Conservation (phyloP, 2,329 filamentous ascomycete species). For the Colletotrichum musicola region DNA sequence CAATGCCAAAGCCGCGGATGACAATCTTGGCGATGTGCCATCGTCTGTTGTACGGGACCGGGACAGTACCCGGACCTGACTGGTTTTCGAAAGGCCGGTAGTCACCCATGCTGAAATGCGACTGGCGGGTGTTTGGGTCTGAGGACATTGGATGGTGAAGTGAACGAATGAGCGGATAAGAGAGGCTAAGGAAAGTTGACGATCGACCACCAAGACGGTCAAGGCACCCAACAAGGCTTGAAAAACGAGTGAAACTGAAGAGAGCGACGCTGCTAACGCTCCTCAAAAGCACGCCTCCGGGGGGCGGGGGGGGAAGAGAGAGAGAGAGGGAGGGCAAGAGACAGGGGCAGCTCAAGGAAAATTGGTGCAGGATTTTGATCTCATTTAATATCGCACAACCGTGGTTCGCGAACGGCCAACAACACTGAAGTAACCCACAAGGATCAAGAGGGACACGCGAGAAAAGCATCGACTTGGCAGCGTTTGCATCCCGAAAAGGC, state of each 20-base stretch:
- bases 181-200: background rate
- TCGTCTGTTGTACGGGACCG: constrained; percentile 30
- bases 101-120: constrained; percentile 24
- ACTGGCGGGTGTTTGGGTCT: background rate
- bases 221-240: background rate
- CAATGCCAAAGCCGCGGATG: constrained; percentile 46
- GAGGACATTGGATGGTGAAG: background rate
- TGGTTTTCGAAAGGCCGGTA: constrained; percentile 28
- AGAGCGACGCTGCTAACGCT: background rate
- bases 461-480: constrained; percentile 5
- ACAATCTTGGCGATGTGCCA: constrained; percentile 49
- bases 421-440: background rate
- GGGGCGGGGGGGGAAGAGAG: too few relatives aligned
- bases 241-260: background rate
- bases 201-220: too few relatives aligned
- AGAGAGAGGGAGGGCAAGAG: constrained; percentile 2
- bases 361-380: constrained; percentile 10
- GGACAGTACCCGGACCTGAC: background rate
- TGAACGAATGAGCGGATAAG: background rate
- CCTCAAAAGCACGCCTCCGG: background rate
- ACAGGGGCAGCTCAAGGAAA: background rate
- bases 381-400: constrained; percentile 29
- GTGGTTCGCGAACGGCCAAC: constrained; percentile 10
- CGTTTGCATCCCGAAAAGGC: constrained; percentile 1
- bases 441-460: background rate